Base-by-base conservation (phyloP, 257 asterid genomes). In the Buddleja alternifolia region DNA sequence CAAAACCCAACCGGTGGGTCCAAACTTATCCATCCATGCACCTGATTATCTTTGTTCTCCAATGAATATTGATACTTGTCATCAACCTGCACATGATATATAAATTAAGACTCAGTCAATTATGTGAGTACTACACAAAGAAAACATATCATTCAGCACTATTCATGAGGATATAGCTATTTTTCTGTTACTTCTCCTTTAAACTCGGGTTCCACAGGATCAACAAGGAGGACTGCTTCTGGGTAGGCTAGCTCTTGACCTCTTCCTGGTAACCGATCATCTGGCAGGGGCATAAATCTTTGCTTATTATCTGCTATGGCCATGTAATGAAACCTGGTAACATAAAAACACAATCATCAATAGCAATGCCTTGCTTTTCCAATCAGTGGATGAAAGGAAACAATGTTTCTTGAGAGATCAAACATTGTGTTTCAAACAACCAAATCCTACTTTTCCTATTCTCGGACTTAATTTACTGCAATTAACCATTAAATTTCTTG, bases 1-100 rank as follows among this genome's bases (percentile, higher is more conserved):
- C 97, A 90, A 74, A 90, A 90, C 7, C 96, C 97, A 15, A 90
- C 88, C 0, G 88, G 90, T 15, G 96, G 96, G 41, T 88, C 84
- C 32, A 70, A 71, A 69, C 90, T 80, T 72, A 90, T 85, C 96
- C 97, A 90, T 51, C 97, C 96, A 40, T 90, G 97, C 46, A 88
- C 95, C 56, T 70, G 75, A 37, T 78, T 73, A 36, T 88, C 90
- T 68, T 86, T 85, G 82, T 90, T 82, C 63, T 90, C 88, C 12
- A 79, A 73, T 12, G 96, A 77, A 75, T 90, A 88, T 50, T 81
- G 89, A 39, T 90, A 90, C 78, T 90, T 90, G 72, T 90, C 97
- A 79, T 90, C 97, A 55, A 90, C 96, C 97, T 90, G 77, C 45
- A 51, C 56, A 65, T 11, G 50, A 71, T 19, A 55, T 10, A 63